Evolutionary conservation across 805 yeast species (phyloP), one percentile per base, ranked within the genome.

Genomic region (Vanderwaltozyma yarrowii): DNA sequence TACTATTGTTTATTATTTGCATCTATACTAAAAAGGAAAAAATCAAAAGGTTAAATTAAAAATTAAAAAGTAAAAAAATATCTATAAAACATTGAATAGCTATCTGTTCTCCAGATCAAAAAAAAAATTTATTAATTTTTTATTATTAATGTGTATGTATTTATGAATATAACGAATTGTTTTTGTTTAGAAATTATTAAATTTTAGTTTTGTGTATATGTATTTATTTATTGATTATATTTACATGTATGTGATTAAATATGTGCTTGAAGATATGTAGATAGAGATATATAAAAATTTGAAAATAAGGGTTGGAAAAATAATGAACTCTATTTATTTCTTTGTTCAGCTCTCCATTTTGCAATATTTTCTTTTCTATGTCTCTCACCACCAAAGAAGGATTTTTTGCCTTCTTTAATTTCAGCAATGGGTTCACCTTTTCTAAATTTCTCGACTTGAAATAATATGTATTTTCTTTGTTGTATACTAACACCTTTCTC

Each of bases 321-420:
- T 25, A 25, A 25, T 25, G 28, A n/a, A n/a, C n/a, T n/a, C 18
- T 13, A 30, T 28, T 37, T 37, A 16, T 27, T 30, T 30, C 39
- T 31, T 23, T 37, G 39, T 27, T 37, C 39, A 20, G 39, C 39
- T 38, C 71, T 61, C 61, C 73, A 58, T 45, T 72, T 73, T 9
- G 94, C 89, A 14, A 68, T 63, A 47, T 70, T 71, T 53, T 78
- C 80, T 51, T 71, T 75, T 43, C 80, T 73, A 51, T 76, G 80
- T 58, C 95, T 74, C 62, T 87, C 96, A 53, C 96, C 95, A 19
- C 96, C 96, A 62, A 76, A 67, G 50, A 66, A 67, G 50, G 72
- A 70, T 69, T 85, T 85, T 67, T 71, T 78, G n/a, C 88, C 85
- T 44, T 66, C 60, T 48, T 72, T 73, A 45, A 74, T 67, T 51